Evolutionary conservation across 306 rosid genomes (phyloP), one percentile per base, ranked within the genome.

Genomic region (Fragaria iinumae): DNA sequence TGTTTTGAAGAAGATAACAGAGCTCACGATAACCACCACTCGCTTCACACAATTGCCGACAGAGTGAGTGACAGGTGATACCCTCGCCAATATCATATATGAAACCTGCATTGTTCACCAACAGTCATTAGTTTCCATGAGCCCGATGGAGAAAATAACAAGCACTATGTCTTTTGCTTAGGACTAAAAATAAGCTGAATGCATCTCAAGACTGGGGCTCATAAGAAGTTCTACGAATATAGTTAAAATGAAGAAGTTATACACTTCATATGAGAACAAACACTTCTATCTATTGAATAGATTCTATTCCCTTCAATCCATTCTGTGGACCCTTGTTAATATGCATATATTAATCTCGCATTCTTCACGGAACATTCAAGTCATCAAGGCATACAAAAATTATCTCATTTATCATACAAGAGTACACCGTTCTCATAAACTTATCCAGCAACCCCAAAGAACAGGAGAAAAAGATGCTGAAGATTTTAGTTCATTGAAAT

Each of bases 31-130:
- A 71, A 96, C 99, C 82, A 89, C 97, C 71, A 96, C 99, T 38
- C 99, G 86, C 89, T 96, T 96, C 84, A 92, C 88, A 78, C 98
- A 92, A 72, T 96, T 96, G 36, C 91, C 97, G 0, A 92, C 99
- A 0, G 99, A 96, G 83, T 91, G 99, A 16, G 97, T 91, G 71
- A 96, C 98, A 66, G 99, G 99, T 50, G 99, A 96, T 75, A 96
- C 99, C 84, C 96, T 89, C 79, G 85, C 84, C 87, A 96, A 84
- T 84, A 96, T 92, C 99, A 96, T 92, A 47, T 96, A 92, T 43
- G 99, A 83, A 81, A 96, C 99, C 99, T 96, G 88, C 88, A 84
- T 38, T 62, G 11, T 48, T 80, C 83, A 71, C 52, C 81, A 67
- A 82, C 57, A 8, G 81, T 62, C 65, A 77, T 67, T 57, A 43